Evolutionary conservation across 2,329 filamentous ascomycete genomes (phyloP), one percentile per base, ranked within the genome.

Genomic region (Metarhizium anisopliae): DNA sequence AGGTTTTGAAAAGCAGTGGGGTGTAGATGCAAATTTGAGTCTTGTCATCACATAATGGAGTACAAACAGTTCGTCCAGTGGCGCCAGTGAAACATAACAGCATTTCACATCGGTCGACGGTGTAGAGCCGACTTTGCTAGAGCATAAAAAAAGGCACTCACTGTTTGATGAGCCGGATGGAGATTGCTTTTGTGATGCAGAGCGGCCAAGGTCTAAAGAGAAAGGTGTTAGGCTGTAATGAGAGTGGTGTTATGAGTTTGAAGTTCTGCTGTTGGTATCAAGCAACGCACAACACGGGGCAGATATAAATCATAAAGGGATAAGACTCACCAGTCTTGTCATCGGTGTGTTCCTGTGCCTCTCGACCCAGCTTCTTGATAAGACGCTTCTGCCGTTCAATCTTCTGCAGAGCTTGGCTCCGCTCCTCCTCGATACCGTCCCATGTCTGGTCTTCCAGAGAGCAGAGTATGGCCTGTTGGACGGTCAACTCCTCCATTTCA

Each of bases 391-490:
- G 58, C 5, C 61, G 59, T 42, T 59, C 54, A 32, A 72, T 58
- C 16, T 25, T 16, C 42, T 50, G 30, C n/a, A 11, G 10, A 6
- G 53, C 25, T 11, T 42, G 13, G 16, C 49, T 25, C 45, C 43
- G 32, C 53, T 56, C 52, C n/a, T 69, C 57, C 38, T 71, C 69
- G 40, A 65, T 67, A n/a, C 62, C 67, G 6, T 66, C 62, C 53
- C 63, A 64, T 6, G 57, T 53, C 40, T 61, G 61, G 29, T 54
- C 58, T 20, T 58, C 43, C n/a, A 80, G 68, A 2, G 76, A 78
- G 7, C 63, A 59, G 3, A 79, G 66, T 20, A 79, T 68, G 52
- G 74, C 72, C 50, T 66, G 66, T 57, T 77, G 72, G 20, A 77
- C 67, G 36, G 61, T 66, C 58, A 79, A 63, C 55, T 78, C 75